Evolutionary conservation across 805 yeast genomes (phyloP).

Genomic region (Pichia gijzeniarum): DNA sequence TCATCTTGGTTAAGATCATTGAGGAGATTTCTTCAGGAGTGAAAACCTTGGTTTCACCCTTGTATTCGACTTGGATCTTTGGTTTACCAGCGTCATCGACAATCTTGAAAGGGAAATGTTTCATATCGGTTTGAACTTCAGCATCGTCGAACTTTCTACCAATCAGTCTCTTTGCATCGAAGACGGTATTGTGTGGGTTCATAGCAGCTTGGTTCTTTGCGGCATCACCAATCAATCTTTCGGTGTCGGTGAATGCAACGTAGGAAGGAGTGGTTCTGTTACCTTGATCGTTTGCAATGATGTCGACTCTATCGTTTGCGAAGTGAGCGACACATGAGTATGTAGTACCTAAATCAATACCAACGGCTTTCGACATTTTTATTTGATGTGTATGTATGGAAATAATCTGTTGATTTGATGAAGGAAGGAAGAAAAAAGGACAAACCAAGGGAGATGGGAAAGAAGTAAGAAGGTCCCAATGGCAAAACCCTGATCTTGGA

Average conservation of each 20-base stretch:
- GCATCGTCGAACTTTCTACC: constrained; percentile 87
- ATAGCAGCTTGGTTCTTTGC: constrained; percentile 97
- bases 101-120: constrained; percentile 91
- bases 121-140: constrained; percentile 72
- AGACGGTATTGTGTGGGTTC: constrained; percentile 86
- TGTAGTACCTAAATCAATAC: constrained; percentile 83
- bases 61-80: constrained; percentile 81
- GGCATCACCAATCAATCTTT: constrained; percentile 93
- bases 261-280: constrained; percentile 96
- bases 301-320: constrained; percentile 87
- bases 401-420: background rate
- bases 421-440: background rate
- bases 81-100: constrained; percentile 83
- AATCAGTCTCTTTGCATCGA: constrained; percentile 87
- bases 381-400: background rate
- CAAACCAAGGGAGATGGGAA: too few species aligned
- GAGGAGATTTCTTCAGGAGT: constrained; percentile 94
- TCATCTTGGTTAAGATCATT: constrained; percentile 71
- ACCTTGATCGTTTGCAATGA: constrained; percentile 97
- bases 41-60: constrained; percentile 87
- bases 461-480: too few species aligned
- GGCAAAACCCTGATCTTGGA: too few species aligned
- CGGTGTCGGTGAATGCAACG: constrained; percentile 90
- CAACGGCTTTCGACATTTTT: constrained; percentile 48
- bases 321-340: constrained; percentile 96